phyloP scores from a whole-genome alignment of 2,329 filamentous ascomycete genomes.

The Herpotrichia juniperi region DNA sequence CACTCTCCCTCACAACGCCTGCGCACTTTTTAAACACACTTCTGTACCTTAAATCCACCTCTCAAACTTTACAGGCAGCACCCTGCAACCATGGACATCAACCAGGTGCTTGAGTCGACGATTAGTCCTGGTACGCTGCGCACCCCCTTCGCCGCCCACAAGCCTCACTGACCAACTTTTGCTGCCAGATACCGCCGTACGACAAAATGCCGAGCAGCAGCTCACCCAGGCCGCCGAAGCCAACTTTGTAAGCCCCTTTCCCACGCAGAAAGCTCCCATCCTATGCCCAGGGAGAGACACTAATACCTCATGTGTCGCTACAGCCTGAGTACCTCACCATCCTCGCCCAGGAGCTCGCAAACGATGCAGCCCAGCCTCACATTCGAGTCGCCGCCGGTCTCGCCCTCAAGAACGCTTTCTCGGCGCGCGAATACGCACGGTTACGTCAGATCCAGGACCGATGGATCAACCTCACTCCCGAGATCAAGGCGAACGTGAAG shows the following conservation, averaged over 20 bases:
- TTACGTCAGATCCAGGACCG: slow-evolving; percentile 90
- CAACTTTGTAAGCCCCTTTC: slow-evolving; percentile 79
- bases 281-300: slow-evolving; percentile 18
- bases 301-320: slow-evolving; percentile 28
- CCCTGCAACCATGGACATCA: slow-evolving; percentile 84
- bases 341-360: slow-evolving; percentile 84
- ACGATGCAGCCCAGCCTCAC: slow-evolving; percentile 67
- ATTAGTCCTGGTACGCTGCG: slow-evolving; percentile 81
- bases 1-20: slow-evolving; percentile 37
- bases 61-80: slow-evolving; percentile 22
- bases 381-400: slow-evolving; percentile 95
- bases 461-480: slow-evolving; percentile 84
- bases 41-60: slow-evolving; percentile 1
- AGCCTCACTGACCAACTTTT: slow-evolving; percentile 46
- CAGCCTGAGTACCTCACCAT: slow-evolving; percentile 92
- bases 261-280: slow-evolving; percentile 32
- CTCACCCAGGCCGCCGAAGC: slow-evolving; percentile 89
- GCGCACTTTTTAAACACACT: slow-evolving; percentile 10
- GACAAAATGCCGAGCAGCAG: slow-evolving; percentile 92
- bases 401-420: slow-evolving; percentile 97
- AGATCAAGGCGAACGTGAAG: slow-evolving; percentile 88
- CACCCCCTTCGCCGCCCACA: slow-evolving; percentile 16
- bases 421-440: slow-evolving; percentile 84
- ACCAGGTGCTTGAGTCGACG: slow-evolving; percentile 96
- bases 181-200: slow-evolving; percentile 80